Conservation (phyloP, 495 filamentous ascomycete genomes). For the Chaetomium fimeti region DNA sequence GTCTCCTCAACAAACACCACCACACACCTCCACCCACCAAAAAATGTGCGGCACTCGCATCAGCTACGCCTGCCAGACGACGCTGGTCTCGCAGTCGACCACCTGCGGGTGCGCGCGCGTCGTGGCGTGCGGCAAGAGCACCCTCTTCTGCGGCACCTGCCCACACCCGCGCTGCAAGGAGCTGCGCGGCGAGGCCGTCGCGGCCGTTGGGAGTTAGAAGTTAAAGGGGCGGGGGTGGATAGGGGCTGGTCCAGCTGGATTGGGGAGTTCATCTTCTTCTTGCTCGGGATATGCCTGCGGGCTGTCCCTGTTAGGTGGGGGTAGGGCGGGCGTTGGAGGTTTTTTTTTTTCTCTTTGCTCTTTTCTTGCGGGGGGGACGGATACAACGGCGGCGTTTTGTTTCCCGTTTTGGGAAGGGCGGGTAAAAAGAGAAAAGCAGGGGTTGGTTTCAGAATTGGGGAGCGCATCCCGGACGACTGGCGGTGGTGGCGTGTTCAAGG, state of each 20-base stretch:
- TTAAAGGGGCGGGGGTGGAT: too few relatives aligned
- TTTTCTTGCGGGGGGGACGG: too few relatives aligned
- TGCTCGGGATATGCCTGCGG: too few relatives aligned
- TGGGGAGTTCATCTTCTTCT: too few relatives aligned
- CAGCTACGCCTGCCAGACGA: conserved; percentile 36
- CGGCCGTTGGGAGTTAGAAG: not conserved
- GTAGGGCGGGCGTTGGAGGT: too few relatives aligned
- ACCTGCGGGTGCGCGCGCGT: conserved; percentile 32
- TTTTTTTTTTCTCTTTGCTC: too few relatives aligned
- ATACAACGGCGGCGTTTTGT: too few relatives aligned
- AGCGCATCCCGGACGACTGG: not conserved
- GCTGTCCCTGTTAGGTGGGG: too few relatives aligned
- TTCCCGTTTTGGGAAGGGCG: too few relatives aligned
- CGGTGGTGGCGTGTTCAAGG: not conserved
- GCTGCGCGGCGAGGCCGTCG: conserved; percentile 25
- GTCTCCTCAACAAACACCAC: too few relatives aligned
- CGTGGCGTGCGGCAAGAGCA: conserved; percentile 36
- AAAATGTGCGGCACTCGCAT: conserved; percentile 37
- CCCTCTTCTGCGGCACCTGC: conserved; percentile 36
- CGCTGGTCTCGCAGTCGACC: conserved; percentile 34
- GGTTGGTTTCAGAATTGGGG: not conserved
- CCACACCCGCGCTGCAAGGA: conserved; percentile 34
- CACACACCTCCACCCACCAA: not conserved
- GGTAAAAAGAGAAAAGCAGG: too few relatives aligned
- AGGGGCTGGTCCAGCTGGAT: too few relatives aligned